These are phyloP conservation scores for Eutypella sp. DNA, from an alignment of 2,329 filamentous ascomycete species.

Conservation along the genomic window DNA sequence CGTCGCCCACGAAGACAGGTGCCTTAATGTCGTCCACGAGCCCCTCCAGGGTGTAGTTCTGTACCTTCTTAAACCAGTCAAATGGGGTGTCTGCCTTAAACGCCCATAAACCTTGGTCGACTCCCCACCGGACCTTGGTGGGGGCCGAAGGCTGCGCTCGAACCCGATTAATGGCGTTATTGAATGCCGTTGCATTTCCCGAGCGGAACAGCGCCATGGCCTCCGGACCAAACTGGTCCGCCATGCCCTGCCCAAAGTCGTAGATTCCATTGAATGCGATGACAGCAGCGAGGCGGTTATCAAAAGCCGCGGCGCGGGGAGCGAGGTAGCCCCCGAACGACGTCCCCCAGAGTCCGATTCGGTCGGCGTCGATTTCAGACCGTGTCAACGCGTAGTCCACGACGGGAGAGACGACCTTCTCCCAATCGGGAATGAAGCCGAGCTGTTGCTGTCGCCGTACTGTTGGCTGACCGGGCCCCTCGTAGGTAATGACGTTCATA, in stretches of 20 bases:
- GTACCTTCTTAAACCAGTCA: slow-evolving; percentile 9
- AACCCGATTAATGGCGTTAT: slow-evolving; percentile 4
- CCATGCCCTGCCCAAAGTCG: slow-evolving; percentile 6
- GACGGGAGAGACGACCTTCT: slow-evolving; percentile 13
- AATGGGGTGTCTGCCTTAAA: slow-evolving; percentile 27
- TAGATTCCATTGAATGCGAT: slow-evolving; percentile 13
- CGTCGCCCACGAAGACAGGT: slow-evolving; percentile 23
- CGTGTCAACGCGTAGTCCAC: slow-evolving; percentile 12
- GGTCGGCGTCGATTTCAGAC: slow-evolving; percentile 7
- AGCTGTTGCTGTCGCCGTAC: slow-evolving; percentile 14
- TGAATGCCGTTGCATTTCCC: slow-evolving; percentile 12
- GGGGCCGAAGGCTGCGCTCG: slow-evolving; percentile 3
- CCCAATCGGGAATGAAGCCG: slow-evolving; percentile 16
- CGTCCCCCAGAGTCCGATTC: slow-evolving; percentile 9
- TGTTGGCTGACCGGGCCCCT: slow-evolving; percentile 12
- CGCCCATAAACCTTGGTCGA: slow-evolving; percentile 31
- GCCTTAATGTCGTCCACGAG: slow-evolving; percentile 13
- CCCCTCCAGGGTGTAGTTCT: slow-evolving; percentile 12
- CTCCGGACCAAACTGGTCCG: slow-evolving; percentile 11
- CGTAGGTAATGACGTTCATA: slow-evolving; percentile 23
- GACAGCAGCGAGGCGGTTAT: slow-evolving; percentile 17
- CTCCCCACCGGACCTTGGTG: slow-evolving; percentile 22
- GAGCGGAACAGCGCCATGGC: slow-evolving; percentile 10
- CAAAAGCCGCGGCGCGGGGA: slow-evolving; percentile 23
- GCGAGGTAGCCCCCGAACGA: slow-evolving; percentile 15